phyloP scores from a whole-genome alignment of 176 grass and related monocot species.

The Areca catechu region DNA sequence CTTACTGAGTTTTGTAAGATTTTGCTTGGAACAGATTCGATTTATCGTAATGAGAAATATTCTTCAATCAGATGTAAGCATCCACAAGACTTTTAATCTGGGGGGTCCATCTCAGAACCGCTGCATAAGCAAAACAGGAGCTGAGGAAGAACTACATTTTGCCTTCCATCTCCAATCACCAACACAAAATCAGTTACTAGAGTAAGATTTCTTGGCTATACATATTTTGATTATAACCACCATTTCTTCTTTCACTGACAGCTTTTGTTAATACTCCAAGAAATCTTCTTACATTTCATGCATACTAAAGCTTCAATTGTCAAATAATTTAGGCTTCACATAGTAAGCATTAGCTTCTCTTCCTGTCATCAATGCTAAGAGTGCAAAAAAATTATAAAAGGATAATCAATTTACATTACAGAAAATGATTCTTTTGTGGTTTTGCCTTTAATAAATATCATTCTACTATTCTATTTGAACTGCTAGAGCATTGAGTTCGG shows the following conservation, averaged over 20 bases:
- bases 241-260: not conserved
- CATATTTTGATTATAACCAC: not conserved
- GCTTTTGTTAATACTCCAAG: not conserved
- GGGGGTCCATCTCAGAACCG: not conserved
- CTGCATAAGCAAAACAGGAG: not conserved
- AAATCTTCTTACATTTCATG: not conserved
- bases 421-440: too few species aligned
- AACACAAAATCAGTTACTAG: not conserved
- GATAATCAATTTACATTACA: too few species aligned
- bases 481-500: too few species aligned
- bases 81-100: constrained; percentile 9
- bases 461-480: too few species aligned
- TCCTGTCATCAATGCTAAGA: too few species aligned
- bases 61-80: constrained; percentile 10
- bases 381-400: too few species aligned
- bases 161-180: constrained; percentile 1
- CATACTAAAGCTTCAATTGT: not conserved
- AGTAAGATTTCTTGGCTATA: not conserved
- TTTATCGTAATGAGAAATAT: constrained; percentile 3
- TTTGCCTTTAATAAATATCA: too few species aligned
- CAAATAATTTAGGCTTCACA: not conserved
- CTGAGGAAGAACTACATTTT: not conserved
- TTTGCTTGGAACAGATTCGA: not conserved
- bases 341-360: too few species aligned
- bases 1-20: not conserved